Evolutionary conservation across 768 basidiomycete genomes (phyloP).

Genomic region (Naganishia antarctica): DNA sequence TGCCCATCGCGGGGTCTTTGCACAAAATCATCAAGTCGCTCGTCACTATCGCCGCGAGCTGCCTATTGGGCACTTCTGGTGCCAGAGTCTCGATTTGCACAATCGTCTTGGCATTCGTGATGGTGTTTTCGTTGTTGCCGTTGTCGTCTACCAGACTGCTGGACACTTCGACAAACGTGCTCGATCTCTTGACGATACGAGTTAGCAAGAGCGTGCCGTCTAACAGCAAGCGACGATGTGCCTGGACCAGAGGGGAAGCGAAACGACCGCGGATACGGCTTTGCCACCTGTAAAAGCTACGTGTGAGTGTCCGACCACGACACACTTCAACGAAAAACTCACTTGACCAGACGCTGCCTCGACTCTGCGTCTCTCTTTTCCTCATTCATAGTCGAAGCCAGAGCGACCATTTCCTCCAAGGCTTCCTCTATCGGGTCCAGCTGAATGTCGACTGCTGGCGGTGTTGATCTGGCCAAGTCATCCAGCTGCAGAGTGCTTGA

Average conservation of each 20-base stretch:
- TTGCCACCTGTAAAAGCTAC: constrained; percentile 39
- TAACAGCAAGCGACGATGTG: constrained; percentile 90
- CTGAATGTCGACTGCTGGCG: constrained; percentile 70
- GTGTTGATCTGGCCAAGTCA: constrained; percentile 76
- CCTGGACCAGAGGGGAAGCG: constrained; percentile 95
- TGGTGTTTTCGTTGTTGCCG: constrained; percentile 37
- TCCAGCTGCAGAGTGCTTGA: constrained; percentile 69
- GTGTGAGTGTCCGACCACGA: neutral
- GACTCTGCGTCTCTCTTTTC: constrained; percentile 94
- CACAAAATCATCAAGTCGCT: constrained; percentile 90
- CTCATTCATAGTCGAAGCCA: constrained; percentile 96
- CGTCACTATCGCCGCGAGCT: constrained; percentile 72
- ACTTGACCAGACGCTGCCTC: constrained; percentile 79
- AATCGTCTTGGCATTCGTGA: constrained; percentile 61
- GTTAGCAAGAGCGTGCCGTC: constrained; percentile 80
- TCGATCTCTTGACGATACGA: constrained; percentile 81
- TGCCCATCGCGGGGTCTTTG: constrained; percentile 75
- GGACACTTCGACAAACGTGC: constrained; percentile 68
- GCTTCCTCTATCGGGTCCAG: constrained; percentile 76
- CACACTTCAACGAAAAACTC: constrained; percentile 49
- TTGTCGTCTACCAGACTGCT: constrained; percentile 23
- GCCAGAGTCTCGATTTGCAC: constrained; percentile 87
- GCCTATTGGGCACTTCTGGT: constrained; percentile 74
- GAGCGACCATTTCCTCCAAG: constrained; percentile 73
- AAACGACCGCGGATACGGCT: constrained; percentile 81